Evolutionary conservation across 441 rosid genomes (phyloP).

Genomic region (Croton setiger): DNA sequence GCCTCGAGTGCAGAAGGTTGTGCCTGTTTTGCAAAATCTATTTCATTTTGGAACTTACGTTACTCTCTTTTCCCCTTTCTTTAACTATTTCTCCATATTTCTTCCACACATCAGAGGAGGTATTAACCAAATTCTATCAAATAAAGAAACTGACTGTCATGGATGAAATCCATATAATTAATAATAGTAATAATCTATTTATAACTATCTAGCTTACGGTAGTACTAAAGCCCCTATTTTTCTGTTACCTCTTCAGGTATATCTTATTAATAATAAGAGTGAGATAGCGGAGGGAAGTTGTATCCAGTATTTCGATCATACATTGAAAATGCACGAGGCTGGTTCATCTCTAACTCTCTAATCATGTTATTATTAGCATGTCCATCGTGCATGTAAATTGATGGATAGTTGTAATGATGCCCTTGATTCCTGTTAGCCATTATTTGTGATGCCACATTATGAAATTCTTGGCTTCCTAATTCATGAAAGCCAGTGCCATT

Average conservation of each 20-base stretch:
- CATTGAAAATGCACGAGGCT: constrained; percentile 17
- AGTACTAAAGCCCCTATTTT: background rate
- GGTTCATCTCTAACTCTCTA: constrained; percentile 19
- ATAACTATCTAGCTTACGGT: background rate
- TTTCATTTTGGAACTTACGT: background rate
- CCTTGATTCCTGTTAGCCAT: constrained; percentile 28
- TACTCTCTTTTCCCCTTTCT: background rate
- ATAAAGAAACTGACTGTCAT: background rate
- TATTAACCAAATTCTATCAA: background rate
- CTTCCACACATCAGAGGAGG: background rate
- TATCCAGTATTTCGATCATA: constrained; percentile 20
- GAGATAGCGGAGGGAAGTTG: constrained; percentile 18
- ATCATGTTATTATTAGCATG: constrained; percentile 16
- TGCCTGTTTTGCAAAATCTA: too few species aligned
- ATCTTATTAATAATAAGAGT: constrained; percentile 6
- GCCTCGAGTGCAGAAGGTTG: background rate
- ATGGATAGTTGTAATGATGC: constrained; percentile 32
- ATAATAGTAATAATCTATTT: background rate
- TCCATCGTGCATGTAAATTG: constrained; percentile 26
- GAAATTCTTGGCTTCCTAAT: constrained; percentile 18
- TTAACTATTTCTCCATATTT: background rate
- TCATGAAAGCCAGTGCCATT: constrained; percentile 22
- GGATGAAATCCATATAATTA: background rate
- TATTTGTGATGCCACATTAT: constrained; percentile 25
- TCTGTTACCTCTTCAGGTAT: background rate